Base-by-base conservation (phyloP, 108 stramenopile genomes). In the Conticribra weissflogii region DNA sequence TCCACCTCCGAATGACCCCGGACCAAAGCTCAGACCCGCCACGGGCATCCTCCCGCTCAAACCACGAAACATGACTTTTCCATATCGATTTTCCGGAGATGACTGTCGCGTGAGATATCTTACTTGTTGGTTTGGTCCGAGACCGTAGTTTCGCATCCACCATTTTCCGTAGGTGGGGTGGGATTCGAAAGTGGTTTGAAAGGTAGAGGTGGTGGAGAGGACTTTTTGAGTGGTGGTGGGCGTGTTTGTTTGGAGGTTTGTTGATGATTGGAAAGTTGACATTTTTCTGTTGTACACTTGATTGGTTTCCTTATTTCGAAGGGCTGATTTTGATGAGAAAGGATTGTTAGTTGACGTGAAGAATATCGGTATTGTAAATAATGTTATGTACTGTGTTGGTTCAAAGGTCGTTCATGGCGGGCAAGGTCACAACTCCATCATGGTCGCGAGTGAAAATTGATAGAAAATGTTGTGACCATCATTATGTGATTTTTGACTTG, bases 71-170 rank as follows among this genome's bases (percentile, higher is more conserved):
- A 54, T 30, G 25, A 66, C 50, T 31, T 59, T 34, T 29, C 41
- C 31, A 51, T 69, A 59, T 59, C 68, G 50, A 60, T 69, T 69
- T 18, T 15, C 1, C 36, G 44, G 14, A 2, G 68, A 45, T 16
- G 68, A 47, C 21, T 34, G 41, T 18, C 68, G 58, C 7, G 58
- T 69, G 3, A 50, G 32, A 3, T 34, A 34, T 48, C 33, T 34
- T 45, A 71, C 77, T 18, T 41, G 58, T 31, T 28, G 25, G 30
- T 48, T 51, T n/a, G 69, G 77, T 16, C 77, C 77, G 15, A 78
- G 36, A 23, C 77, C 77, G 64, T 71, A 78, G 44, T 71, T 71
- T 15, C 68, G 63, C 17, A 64, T 25, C 57, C 63, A 78, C 77
- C 69, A 78, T 47, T 70, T 70, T 3, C 63, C 63, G 4, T 44